Evolutionary conservation across 73 alveolate genomes (phyloP).

Genomic region (Paramecium bursaria): DNA sequence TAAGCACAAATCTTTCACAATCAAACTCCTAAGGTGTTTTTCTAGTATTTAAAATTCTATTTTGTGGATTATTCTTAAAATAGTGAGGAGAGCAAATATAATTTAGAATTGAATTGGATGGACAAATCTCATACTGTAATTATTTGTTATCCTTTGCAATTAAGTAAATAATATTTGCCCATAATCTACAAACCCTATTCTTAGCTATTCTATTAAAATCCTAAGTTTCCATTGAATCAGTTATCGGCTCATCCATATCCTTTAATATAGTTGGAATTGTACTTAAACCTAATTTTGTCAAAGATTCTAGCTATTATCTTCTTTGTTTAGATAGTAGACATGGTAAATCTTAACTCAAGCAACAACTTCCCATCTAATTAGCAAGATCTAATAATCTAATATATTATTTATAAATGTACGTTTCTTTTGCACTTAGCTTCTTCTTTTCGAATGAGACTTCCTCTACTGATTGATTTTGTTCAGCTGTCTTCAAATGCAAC

Average conservation of each 20-base stretch:
- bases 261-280: conserved; percentile 12
- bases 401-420: no score
- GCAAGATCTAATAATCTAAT: conserved; percentile 61
- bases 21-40: conserved; percentile 8
- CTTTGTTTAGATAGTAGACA: conserved; percentile 62
- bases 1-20: not conserved
- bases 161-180: conserved; percentile 45
- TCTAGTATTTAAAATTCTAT: not conserved
- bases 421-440: not conserved
- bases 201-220: conserved; percentile 6
- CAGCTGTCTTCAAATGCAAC: not conserved
- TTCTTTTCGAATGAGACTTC: conserved; percentile 10
- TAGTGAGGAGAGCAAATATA: conserved; percentile 19
- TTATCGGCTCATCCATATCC: conserved; percentile 4
- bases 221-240: conserved; percentile 32
- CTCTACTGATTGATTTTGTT: conserved; percentile 7
- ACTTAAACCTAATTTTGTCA: conserved; percentile 54
- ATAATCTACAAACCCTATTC: conserved; percentile 33
- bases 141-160: conserved; percentile 22
- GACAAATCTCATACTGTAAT: conserved; percentile 39
- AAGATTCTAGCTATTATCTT: conserved; percentile 61
- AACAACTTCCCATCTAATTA: conserved; percentile 48
- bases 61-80: not conserved
- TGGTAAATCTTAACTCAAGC: conserved; percentile 60
- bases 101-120: not conserved